phyloP scores from a whole-genome alignment of 306 rosid species.

The Cicer bijugum region DNA sequence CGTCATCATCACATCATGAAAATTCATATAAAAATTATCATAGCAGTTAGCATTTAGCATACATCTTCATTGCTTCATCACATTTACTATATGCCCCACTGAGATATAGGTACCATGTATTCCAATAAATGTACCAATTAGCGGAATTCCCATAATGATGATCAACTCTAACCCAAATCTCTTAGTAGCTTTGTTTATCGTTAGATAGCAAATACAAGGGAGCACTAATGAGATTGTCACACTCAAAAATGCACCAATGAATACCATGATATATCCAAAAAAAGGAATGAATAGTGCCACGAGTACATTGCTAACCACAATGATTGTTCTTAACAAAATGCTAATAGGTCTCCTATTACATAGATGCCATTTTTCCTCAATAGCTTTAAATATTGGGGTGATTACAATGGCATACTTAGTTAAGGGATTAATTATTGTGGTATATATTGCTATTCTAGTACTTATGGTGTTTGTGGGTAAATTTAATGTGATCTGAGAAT shows the following conservation, averaged over 20 bases:
- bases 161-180: conserved; percentile 54
- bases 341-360: not conserved
- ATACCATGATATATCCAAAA: conserved; percentile 70
- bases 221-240: conserved; percentile 54
- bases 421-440: conserved; percentile 66
- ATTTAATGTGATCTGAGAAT: conserved; percentile 71
- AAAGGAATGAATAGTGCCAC: conserved; percentile 67
- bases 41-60: not conserved
- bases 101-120: conserved; percentile 58
- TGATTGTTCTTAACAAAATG: conserved; percentile 56
- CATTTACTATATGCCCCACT: conserved; percentile 52
- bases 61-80: conserved; percentile 29
- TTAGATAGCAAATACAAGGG: conserved; percentile 73
- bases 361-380: conserved; percentile 53
- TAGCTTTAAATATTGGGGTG: conserved; percentile 63
- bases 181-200: conserved; percentile 55
- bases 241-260: conserved; percentile 62
- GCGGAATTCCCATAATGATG: conserved; percentile 48
- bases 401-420: conserved; percentile 65
- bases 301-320: conserved; percentile 53
- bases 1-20: not conserved
- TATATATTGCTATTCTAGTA: conserved; percentile 62
- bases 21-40: not conserved
- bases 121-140: conserved; percentile 51
- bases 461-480: conserved; percentile 57